These are phyloP conservation scores for Lyophyllum decastes DNA, from an alignment of 768 basidiomycete species.

Conservation along the genomic window DNA sequence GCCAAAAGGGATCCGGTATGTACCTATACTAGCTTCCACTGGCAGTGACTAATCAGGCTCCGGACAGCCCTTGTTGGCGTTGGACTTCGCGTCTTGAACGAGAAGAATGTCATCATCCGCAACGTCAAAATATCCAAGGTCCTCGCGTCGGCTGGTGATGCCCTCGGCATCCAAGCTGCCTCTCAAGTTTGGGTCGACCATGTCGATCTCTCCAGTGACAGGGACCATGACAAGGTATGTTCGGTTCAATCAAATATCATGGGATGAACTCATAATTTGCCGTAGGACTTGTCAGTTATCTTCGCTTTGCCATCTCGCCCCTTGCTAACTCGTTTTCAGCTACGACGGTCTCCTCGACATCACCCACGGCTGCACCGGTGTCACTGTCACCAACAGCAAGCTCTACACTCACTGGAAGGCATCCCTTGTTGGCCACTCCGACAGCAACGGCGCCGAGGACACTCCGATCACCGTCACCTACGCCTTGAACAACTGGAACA, in stretches of 20 bases:
- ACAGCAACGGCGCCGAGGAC: constrained; percentile 41
- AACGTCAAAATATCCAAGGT: constrained; percentile 53
- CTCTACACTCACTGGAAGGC: constrained; percentile 48
- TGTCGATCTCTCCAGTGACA: constrained; percentile 44
- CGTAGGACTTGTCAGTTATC: constrained; percentile 7
- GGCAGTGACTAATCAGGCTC: too few species aligned
- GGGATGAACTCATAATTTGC: background rate
- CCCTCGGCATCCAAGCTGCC: constrained; percentile 42
- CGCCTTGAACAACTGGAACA: constrained; percentile 43
- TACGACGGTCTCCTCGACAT: constrained; percentile 48
- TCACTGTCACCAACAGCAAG: constrained; percentile 44
- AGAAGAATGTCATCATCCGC: constrained; percentile 47
- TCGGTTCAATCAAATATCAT: background rate
- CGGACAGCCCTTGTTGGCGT: constrained; percentile 42
- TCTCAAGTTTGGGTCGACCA: constrained; percentile 49
- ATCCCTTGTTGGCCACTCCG: constrained; percentile 44
- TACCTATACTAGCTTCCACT: background rate
- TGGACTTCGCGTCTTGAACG: constrained; percentile 44
- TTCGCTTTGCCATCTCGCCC: background rate
- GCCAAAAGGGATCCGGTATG: constrained; percentile 39
- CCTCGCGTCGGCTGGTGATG: constrained; percentile 44
- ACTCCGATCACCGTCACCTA: constrained; percentile 42
- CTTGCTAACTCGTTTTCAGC: constrained; percentile 19
- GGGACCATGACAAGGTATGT: constrained; percentile 43
- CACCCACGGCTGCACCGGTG: constrained; percentile 42